Conservation (phyloP, 306 rosid genomes). For the Pyrus pyrifolia region DNA sequence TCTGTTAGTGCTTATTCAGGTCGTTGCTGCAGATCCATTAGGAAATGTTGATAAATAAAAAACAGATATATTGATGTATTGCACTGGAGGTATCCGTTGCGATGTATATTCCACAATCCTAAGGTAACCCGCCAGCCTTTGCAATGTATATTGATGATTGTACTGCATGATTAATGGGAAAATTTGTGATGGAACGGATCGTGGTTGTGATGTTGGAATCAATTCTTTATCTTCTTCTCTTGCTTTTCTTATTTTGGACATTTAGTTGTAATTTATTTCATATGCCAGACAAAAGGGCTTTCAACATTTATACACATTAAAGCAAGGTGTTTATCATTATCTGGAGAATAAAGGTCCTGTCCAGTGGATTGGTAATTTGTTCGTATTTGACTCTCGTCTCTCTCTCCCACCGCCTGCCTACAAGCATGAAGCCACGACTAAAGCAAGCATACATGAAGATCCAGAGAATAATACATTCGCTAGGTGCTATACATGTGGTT, state of each 20-base stretch:
- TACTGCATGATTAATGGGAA: neutral
- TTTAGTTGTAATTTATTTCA: neutral
- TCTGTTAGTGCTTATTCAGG: slow-evolving; percentile 36
- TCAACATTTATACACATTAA: slow-evolving; percentile 62
- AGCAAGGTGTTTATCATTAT: slow-evolving; percentile 86
- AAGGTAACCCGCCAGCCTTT: slow-evolving; percentile 36
- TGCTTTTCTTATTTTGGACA: neutral
- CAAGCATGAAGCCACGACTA: slow-evolving; percentile 33
- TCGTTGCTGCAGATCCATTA: slow-evolving; percentile 69
- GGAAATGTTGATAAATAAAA: slow-evolving; percentile 59
- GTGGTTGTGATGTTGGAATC: neutral
- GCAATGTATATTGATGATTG: neutral
- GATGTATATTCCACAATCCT: slow-evolving; percentile 80
- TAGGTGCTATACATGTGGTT: slow-evolving; percentile 60
- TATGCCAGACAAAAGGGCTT: slow-evolving; percentile 72
- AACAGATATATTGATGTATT: slow-evolving; percentile 77
- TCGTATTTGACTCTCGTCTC: slow-evolving; percentile 89
- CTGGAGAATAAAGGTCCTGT: slow-evolving; percentile 66
- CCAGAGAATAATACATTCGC: slow-evolving; percentile 49
- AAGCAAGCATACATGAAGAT: slow-evolving; percentile 24
- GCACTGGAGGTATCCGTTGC: slow-evolving; percentile 94
- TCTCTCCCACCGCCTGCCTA: slow-evolving; percentile 69
- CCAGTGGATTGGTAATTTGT: slow-evolving; percentile 83
- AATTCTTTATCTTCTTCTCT: neutral
- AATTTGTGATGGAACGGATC: neutral